These are phyloP conservation scores for Clathrospora elynae DNA, from an alignment of 2,329 filamentous ascomycete genomes.

Conservation along the genomic window DNA sequence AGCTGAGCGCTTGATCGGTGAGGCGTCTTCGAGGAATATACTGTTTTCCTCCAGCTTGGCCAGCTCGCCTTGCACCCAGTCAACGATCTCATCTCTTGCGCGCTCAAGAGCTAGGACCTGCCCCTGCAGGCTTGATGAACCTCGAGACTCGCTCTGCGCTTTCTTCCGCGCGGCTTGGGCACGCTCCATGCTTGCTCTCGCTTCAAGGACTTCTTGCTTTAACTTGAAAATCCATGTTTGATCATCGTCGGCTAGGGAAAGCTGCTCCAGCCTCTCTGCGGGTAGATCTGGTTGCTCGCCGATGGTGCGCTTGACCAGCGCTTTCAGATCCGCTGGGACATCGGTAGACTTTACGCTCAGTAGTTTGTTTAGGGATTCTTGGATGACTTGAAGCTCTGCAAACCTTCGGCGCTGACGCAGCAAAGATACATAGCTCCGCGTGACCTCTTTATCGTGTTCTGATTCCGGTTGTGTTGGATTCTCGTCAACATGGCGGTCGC, in stretches of 20 bases:
- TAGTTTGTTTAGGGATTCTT: conserved; percentile 51
- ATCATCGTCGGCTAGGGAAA: conserved; percentile 26
- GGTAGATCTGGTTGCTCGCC: conserved; percentile 48
- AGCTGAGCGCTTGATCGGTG: conserved; percentile 35
- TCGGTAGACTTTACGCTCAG: conserved; percentile 44
- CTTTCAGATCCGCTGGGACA: conserved; percentile 31
- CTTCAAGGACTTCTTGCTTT: conserved; percentile 48
- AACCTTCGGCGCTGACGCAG: conserved; percentile 54
- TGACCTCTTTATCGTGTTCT: conserved; percentile 36
- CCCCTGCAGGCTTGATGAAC: conserved; percentile 23
- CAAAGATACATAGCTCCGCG: conserved; percentile 50
- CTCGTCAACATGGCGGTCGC: conserved; percentile 29
- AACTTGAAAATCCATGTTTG: conserved; percentile 40
- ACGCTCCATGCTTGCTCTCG: conserved; percentile 41
- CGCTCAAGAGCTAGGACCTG: conserved; percentile 50
- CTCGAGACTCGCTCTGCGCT: conserved; percentile 13
- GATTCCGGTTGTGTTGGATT: conserved; percentile 37
- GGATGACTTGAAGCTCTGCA: conserved; percentile 54
- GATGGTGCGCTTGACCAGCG: conserved; percentile 34
- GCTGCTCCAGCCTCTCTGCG: conserved; percentile 36
- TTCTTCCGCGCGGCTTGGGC: conserved; percentile 30
- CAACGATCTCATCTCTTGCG: conserved; percentile 56
- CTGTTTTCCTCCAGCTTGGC: conserved; percentile 49
- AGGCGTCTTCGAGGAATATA: conserved; percentile 42
- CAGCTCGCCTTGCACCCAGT: conserved; percentile 58